Evolutionary conservation across 148 eudicot genomes (phyloP), one percentile per base, ranked within the genome.

Genomic region (Rhododendron simsii): DNA sequence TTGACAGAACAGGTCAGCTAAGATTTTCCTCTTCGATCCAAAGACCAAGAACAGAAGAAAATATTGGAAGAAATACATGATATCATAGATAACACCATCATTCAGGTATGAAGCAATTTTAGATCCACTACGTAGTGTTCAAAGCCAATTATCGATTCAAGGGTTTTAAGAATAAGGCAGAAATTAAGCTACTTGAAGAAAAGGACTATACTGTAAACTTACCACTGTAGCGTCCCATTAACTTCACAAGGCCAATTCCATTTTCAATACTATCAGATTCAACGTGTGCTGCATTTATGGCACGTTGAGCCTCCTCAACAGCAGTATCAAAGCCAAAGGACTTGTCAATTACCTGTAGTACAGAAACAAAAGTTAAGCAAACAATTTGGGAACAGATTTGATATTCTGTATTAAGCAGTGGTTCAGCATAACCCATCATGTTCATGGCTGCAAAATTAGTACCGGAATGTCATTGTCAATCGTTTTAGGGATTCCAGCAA

Each of bases 171-270:
- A 69, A 69, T 28, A 69, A 69, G 75, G 75, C 13, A 37, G 67
- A 55, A 80, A 84, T 79, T 23, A n/a, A 65, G 80, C 65, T 59
- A 59, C 8, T 67, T 67, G 14, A 67, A 67, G 73, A 77, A 74
- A 35, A 14, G 21, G 30, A 87, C 71, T 63, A 44, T 12, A 82
- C 35, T 78, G 57, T 1, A 79, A 59, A 44, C 91, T 90, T 85
- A 96, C 99, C 99, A 80, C 99, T 93, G 88, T 95, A 90, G 87
- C 99, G 98, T 69, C 99, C 99, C 99, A 96, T 96, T 88, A 96
- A 88, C 91, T 96, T 96, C 89, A 96, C 99, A 13, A 96, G 90
- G 86, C 99, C 99, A 88, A 96, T 81, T 48, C 99, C 98, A 82
- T 96, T 94, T 90, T 95, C 98, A 84, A 90, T 87, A 88, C 99